Conservation (phyloP, 176 grass and related monocot species). For the Triticum turgidum region DNA sequence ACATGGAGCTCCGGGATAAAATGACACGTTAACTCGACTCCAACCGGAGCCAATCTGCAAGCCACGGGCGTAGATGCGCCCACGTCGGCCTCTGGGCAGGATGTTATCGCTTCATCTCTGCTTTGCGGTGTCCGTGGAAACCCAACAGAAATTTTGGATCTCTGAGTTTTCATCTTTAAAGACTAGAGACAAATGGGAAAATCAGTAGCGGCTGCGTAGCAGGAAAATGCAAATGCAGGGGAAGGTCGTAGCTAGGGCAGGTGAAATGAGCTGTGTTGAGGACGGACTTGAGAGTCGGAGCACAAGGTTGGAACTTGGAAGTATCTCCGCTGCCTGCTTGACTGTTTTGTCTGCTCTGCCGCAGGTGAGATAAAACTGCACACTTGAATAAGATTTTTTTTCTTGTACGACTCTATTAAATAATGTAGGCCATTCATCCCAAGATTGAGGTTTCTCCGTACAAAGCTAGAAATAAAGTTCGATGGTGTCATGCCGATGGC, state of each 20-base stretch:
- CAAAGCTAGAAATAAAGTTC: too few relatives aligned
- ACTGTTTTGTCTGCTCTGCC: not conserved
- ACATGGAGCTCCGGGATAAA: not conserved
- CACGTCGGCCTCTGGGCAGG: constrained; percentile 28
- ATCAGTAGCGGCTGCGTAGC: too few relatives aligned
- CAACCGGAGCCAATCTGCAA: constrained; percentile 41
- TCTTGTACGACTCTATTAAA: not conserved
- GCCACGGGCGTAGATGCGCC: constrained; percentile 30
- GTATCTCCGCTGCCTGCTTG: not conserved
- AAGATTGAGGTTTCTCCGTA: too few relatives aligned
- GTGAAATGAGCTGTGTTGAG: not conserved
- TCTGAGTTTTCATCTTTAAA: not conserved
- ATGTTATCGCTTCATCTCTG: constrained; percentile 33
- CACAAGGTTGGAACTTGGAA: not conserved
- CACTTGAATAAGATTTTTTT: not conserved
- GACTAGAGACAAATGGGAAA: not conserved
- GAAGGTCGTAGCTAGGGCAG: constrained; percentile 20
- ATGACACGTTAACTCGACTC: not conserved
- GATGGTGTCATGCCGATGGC: too few relatives aligned
- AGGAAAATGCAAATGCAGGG: not conserved
- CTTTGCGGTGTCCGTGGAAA: constrained; percentile 42
- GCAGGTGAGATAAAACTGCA: not conserved
- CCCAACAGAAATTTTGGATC: not conserved
- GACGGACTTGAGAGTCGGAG: not conserved
- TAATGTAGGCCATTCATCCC: too few relatives aligned